Evolutionary conservation across 441 rosid species (phyloP).

Genomic region (Gossypium aridum): DNA sequence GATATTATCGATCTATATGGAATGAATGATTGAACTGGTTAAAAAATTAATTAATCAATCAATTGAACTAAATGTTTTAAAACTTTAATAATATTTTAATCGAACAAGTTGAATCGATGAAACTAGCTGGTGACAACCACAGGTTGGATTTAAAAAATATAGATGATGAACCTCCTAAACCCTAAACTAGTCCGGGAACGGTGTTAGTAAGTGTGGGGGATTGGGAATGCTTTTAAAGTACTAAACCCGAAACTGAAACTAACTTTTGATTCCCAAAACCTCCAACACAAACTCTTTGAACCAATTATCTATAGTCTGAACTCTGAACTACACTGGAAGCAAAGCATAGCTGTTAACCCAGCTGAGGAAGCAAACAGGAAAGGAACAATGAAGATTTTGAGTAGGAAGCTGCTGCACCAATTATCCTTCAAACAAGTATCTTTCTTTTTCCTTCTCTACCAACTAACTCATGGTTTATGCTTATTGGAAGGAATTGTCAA

Average conservation of each 20-base stretch:
- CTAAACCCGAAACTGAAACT: conserved; percentile 1
- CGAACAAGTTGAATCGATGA: no score
- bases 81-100: no score
- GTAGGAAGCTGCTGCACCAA: conserved; percentile 37
- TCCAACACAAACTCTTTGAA: not conserved
- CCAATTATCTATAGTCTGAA: not conserved
- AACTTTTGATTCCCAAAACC: not conserved
- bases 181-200: not conserved
- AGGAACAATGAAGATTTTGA: conserved; percentile 30
- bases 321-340: not conserved
- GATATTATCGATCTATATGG: no score
- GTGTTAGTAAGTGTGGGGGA: not conserved
- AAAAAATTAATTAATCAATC: no score
- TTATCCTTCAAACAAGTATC: conserved; percentile 34
- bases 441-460: not conserved
- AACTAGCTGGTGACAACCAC: no score
- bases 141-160: no score
- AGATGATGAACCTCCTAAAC: no score
- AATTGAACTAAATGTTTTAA: rapidly evolving
- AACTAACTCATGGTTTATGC: not conserved
- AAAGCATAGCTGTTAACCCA: not conserved
- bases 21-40: no score
- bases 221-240: not conserved
- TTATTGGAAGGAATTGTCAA: conserved; percentile 10
- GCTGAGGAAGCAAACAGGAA: conserved; percentile 7